Conservation (phyloP, 495 filamentous ascomycete species). For the Corynascus novoguineensis region DNA sequence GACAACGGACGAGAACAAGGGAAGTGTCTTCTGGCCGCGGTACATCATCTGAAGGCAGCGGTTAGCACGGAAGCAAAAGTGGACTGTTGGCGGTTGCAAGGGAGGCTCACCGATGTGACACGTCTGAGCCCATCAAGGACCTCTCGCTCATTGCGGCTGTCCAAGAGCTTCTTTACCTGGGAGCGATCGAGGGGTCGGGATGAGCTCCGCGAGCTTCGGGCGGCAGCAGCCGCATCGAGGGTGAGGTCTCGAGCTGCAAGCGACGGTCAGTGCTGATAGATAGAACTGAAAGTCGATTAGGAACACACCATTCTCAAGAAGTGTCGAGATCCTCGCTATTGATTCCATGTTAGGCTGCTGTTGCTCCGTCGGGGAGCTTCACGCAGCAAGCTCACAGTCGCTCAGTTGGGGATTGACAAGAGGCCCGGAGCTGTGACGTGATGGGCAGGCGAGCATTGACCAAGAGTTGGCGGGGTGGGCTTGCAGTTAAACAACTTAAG, state of each 20-base stretch:
- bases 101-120: constrained; percentile 72
- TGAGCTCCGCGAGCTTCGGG: constrained; percentile 49
- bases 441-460: not conserved
- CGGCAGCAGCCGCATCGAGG: constrained; percentile 87
- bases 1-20: constrained; percentile 89
- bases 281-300: not conserved
- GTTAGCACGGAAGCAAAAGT: constrained; percentile 20
- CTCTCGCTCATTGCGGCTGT: constrained; percentile 89
- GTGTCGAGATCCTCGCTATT: constrained; percentile 84
- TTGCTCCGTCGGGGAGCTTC: constrained; percentile 3
- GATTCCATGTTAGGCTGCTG: constrained; percentile 63
- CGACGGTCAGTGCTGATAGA: constrained; percentile 4
- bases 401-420: not conserved
- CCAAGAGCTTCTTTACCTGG: constrained; percentile 89
- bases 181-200: constrained; percentile 46
- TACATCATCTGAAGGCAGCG: constrained; percentile 74
- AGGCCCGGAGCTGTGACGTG: constrained; percentile 36
- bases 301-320: constrained; percentile 81
- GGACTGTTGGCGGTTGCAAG: not conserved
- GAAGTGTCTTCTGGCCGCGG: constrained; percentile 69
- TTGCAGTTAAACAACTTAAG: constrained; percentile 24
- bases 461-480: constrained; percentile 24
- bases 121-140: constrained; percentile 85
- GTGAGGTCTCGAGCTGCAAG: constrained; percentile 83
- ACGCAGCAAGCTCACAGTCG: not conserved